phyloP scores from a whole-genome alignment of 2,329 filamentous ascomycete species.

The Sarocladiaceae sp. region DNA sequence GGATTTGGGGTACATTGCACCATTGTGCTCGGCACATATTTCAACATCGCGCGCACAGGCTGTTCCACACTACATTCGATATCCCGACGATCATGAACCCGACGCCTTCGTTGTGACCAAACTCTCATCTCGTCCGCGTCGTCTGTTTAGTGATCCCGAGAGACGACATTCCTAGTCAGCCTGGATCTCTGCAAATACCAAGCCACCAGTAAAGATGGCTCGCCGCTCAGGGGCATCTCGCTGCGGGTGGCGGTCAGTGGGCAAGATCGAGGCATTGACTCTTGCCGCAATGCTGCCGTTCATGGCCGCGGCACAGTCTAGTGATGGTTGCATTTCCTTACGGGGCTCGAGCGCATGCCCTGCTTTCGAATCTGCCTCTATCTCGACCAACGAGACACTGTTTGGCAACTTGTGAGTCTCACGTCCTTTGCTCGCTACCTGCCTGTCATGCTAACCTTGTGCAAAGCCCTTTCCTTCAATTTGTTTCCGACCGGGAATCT shows the following conservation, averaged over 20 bases:
- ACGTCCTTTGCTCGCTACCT: neutral
- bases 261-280: constrained; percentile 13
- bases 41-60: neutral
- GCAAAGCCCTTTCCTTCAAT: constrained; percentile 80
- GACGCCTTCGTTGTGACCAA: neutral
- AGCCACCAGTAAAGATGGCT: too few species aligned
- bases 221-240: neutral
- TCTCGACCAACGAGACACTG: constrained; percentile 59
- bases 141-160: too few species aligned
- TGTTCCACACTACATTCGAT: too few species aligned
- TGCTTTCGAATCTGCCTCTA: constrained; percentile 67
- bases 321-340: constrained; percentile 58
- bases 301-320: constrained; percentile 31
- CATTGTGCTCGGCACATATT: neutral
- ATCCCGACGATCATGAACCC: constrained; percentile 5
- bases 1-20: neutral
- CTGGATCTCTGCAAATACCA: too few species aligned
- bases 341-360: constrained; percentile 65
- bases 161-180: too few species aligned
- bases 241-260: neutral
- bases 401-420: constrained; percentile 60
- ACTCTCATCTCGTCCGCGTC: neutral
- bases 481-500: constrained; percentile 67
- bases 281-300: constrained; percentile 22
- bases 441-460: constrained; percentile 14